A percentile compares a stretch with the other conserved stretches of the same genome.
phyloP scores from a whole-genome alignment of 345 rosid genomes.

The Ailanthus altissimus region DNA sequence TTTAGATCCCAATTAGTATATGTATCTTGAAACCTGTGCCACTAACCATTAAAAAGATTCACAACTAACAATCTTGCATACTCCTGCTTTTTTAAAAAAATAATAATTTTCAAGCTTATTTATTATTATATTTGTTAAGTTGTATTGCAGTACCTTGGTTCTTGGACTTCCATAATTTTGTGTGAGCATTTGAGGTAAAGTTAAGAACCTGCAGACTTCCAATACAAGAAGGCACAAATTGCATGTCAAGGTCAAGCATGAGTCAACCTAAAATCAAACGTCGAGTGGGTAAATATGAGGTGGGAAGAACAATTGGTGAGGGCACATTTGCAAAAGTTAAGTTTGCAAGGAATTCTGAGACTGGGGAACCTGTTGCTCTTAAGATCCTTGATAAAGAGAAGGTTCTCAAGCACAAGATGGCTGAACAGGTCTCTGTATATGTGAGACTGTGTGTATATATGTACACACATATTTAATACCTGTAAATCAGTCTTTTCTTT shows the following conservation, averaged over 20 bases:
- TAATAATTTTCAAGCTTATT: no score
- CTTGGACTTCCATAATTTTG: neutral
- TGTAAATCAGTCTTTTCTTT: neutral
- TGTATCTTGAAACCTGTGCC: neutral
- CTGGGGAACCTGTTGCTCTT: constrained; percentile 81
- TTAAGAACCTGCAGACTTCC: constrained; percentile 9
- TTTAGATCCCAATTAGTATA: neutral
- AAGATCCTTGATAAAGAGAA: constrained; percentile 97
- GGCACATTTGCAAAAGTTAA: constrained; percentile 98
- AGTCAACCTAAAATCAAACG: constrained; percentile 76
- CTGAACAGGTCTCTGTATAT: constrained; percentile 95
- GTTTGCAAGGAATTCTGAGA: constrained; percentile 89
- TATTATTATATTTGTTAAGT: neutral
- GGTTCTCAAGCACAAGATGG: constrained; percentile 94
- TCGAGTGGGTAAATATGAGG: constrained; percentile 84
- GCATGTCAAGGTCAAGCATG: constrained; percentile 34
- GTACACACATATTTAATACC: no score
- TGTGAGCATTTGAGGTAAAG: constrained; percentile 29
- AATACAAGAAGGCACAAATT: constrained; percentile 14
- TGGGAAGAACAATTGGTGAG: constrained; percentile 97
- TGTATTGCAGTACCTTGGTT: neutral
- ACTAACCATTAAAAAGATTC: neutral
- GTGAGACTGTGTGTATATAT: no score
- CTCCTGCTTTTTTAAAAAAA: neutral
- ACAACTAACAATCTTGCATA: neutral